Evolutionary conservation across 352 stramenopile species (phyloP).

Genomic region (Phytophthora multivora): DNA sequence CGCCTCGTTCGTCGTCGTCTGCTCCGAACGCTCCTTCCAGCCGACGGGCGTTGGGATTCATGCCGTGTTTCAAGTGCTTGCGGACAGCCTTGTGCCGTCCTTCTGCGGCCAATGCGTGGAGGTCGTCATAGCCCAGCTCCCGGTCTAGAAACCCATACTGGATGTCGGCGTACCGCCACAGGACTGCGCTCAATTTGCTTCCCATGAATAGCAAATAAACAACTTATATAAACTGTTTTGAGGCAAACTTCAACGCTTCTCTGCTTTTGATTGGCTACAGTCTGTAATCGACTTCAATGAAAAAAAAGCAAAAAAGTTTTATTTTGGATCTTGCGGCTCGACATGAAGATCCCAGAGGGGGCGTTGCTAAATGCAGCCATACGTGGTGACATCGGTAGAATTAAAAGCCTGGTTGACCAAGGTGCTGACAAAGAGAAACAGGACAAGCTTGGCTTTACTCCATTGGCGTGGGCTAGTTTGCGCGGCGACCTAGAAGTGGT

Average conservation of each 20-base stretch:
- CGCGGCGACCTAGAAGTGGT: not conserved
- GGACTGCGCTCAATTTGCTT: slow-evolving; percentile 53
- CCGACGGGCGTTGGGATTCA: slow-evolving; percentile 58
- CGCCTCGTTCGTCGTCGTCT: slow-evolving; percentile 52
- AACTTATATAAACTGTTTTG: too few relatives aligned
- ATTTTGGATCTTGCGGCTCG: too few relatives aligned
- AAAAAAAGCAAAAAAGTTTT: too few relatives aligned
- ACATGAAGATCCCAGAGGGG: too few relatives aligned
- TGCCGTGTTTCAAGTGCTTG: slow-evolving; percentile 54
- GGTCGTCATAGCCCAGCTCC: slow-evolving; percentile 55
- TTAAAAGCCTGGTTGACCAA: slow-evolving; percentile 1
- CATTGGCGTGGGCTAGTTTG: not conserved
- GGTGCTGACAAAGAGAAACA: not conserved
- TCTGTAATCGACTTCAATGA: too few relatives aligned
- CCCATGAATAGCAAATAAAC: slow-evolving; percentile 38
- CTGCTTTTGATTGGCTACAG: too few relatives aligned
- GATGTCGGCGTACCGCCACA: slow-evolving; percentile 61
- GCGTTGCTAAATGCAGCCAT: too few relatives aligned
- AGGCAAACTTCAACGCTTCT: not conserved
- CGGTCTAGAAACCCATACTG: slow-evolving; percentile 61
- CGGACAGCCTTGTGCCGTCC: slow-evolving; percentile 47
- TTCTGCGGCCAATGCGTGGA: slow-evolving; percentile 55
- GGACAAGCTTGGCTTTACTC: not conserved
- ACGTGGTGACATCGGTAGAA: too few relatives aligned
- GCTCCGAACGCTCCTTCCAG: slow-evolving; percentile 38